Evolutionary conservation across 805 yeast species (phyloP).

Genomic region (Teunomyces lycoperdinae): DNA sequence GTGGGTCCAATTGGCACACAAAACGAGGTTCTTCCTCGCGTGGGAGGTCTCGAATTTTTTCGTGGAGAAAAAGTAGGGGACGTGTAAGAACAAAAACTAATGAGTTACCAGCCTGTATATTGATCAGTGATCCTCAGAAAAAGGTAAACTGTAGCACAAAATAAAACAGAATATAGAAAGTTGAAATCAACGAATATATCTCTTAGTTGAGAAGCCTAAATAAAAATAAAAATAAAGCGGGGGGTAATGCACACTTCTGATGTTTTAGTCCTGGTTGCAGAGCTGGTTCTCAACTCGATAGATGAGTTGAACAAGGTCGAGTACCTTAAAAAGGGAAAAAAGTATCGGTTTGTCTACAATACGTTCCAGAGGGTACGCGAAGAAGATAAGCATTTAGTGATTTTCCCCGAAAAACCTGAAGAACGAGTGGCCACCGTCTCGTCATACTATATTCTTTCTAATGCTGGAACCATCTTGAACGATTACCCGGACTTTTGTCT

Average conservation of each 20-base stretch:
- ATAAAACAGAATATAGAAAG: no score
- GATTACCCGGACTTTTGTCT: constrained; percentile 43
- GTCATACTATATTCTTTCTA: constrained; percentile 41
- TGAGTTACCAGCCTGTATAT: no score
- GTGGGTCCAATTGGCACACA: no score
- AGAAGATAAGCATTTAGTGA: constrained; percentile 47
- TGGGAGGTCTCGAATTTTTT: no score
- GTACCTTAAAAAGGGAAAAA: constrained; percentile 44
- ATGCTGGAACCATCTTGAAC: constrained; percentile 36
- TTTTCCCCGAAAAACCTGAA: constrained; percentile 29
- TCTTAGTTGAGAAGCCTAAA: not conserved
- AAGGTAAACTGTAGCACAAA: no score
- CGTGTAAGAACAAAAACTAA: no score
- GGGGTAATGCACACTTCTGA: constrained; percentile 18
- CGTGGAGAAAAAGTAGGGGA: no score
- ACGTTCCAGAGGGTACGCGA: constrained; percentile 47
- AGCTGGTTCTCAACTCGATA: constrained; percentile 33
- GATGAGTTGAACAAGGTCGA: constrained; percentile 33
- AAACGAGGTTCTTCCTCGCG: no score
- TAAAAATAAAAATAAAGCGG: not conserved
- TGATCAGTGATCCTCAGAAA: no score
- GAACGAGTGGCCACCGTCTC: constrained; percentile 38
- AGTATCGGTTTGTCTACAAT: constrained; percentile 47
- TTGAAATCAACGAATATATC: not conserved
- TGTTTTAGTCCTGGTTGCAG: constrained; percentile 35